Conservation (phyloP, 2,329 filamentous ascomycete genomes). For the Bipolaris zeicola region DNA sequence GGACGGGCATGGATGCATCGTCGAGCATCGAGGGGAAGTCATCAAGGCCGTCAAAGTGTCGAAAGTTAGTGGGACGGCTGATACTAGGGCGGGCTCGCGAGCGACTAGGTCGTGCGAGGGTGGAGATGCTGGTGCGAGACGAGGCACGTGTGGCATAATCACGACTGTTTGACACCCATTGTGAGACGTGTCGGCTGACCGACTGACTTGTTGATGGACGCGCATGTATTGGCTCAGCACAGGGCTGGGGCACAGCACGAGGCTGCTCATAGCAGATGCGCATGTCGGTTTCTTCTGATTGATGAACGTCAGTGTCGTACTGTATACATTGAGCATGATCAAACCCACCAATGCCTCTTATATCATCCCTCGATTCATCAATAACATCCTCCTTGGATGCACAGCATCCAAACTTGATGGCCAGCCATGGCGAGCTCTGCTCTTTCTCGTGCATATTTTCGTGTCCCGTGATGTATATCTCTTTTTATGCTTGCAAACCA, state of each 20-base stretch:
- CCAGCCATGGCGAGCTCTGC: conserved; percentile 39
- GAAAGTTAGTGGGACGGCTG: conserved; percentile 45
- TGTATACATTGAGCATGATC: conserved; percentile 11
- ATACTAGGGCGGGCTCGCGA: conserved; percentile 46
- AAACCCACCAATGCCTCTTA: conserved; percentile 38
- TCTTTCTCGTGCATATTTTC: conserved; percentile 23
- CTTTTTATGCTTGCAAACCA: conserved; percentile 31
- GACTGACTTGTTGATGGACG: conserved; percentile 46
- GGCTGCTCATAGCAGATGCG: conserved; percentile 46
- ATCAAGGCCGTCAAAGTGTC: conserved; percentile 41
- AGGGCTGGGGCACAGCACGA: conserved; percentile 32
- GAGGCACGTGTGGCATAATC: conserved; percentile 46
- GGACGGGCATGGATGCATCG: conserved; percentile 38
- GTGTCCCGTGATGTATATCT: conserved; percentile 23
- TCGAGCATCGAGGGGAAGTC: conserved; percentile 42
- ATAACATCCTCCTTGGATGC: conserved; percentile 40
- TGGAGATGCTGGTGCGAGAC: conserved; percentile 41
- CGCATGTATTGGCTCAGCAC: conserved; percentile 35
- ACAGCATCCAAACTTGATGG: conserved; percentile 48
- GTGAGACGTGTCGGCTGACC: conserved; percentile 43
- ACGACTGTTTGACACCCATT: conserved; percentile 44
- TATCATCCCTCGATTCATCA: conserved; percentile 28
- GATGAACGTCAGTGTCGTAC: conserved; percentile 22
- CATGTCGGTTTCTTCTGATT: conserved; percentile 31
- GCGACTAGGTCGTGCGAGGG: conserved; percentile 37